These are phyloP conservation scores for Suhomyces vadensis DNA, from an alignment of 805 yeast genomes.

Conservation along the genomic window DNA sequence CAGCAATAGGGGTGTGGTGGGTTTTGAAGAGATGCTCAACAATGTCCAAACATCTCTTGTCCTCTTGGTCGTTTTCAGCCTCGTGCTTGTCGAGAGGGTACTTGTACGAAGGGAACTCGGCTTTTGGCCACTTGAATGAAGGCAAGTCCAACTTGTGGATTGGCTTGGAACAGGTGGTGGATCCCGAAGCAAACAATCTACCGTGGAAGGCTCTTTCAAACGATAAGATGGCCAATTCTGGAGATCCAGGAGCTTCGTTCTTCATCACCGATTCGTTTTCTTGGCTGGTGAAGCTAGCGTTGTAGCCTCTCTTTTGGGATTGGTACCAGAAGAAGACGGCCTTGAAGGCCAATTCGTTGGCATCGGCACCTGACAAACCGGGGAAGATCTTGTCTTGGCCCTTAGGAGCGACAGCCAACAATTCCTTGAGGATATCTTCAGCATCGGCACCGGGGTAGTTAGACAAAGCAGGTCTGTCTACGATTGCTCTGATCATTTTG, in stretches of 20 bases:
- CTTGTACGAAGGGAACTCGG: slow-evolving; percentile 81
- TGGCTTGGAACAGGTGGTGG: slow-evolving; percentile 92
- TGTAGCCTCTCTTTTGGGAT: slow-evolving; percentile 63
- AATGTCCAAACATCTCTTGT: slow-evolving; percentile 72
- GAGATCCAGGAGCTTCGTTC: slow-evolving; percentile 85
- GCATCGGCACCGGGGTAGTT: slow-evolving; percentile 53
- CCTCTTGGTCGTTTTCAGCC: slow-evolving; percentile 71
- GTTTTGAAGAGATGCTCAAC: slow-evolving; percentile 69
- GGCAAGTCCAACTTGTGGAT: slow-evolving; percentile 92
- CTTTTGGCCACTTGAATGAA: slow-evolving; percentile 95
- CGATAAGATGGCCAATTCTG: slow-evolving; percentile 81
- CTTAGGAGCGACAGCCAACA: slow-evolving; percentile 71
- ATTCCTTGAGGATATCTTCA: slow-evolving; percentile 52
- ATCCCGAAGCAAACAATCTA: slow-evolving; percentile 86
- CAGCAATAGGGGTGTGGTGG: slow-evolving; percentile 82
- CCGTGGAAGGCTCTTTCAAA: slow-evolving; percentile 94
- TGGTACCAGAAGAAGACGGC: slow-evolving; percentile 86
- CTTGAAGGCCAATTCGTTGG: slow-evolving; percentile 85
- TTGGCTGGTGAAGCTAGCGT: slow-evolving; percentile 59
- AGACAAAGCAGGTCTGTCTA: slow-evolving; percentile 84
- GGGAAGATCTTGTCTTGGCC: slow-evolving; percentile 77
- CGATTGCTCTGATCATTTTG: slow-evolving; percentile 68
- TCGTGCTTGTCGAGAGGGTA: slow-evolving; percentile 76
- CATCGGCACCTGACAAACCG: slow-evolving; percentile 83
- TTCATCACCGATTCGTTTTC: slow-evolving; percentile 77